A percentile compares a stretch with the other conserved stretches of the same genome.
These are phyloP conservation scores for Psilocybe cubensis DNA, from an alignment of 768 basidiomycete genomes.

Conservation along the genomic window DNA sequence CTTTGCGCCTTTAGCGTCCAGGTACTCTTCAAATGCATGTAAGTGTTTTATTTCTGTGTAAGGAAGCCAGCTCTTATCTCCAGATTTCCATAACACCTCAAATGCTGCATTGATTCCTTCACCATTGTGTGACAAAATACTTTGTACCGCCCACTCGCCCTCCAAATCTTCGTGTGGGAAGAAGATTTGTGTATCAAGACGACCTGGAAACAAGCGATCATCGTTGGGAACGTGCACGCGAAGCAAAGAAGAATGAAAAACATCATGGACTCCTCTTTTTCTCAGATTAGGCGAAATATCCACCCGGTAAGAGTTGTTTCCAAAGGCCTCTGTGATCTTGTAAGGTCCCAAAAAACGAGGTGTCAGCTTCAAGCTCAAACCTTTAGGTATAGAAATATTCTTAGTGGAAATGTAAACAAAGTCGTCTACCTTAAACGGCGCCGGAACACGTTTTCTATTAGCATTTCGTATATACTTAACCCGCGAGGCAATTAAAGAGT, in stretches of 20 bases:
- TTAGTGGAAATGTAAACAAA: slow-evolving; percentile 26
- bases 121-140: slow-evolving; percentile 26
- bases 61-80: slow-evolving; percentile 36
- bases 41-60: slow-evolving; percentile 9
- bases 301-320: slow-evolving; percentile 18
- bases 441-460: slow-evolving; percentile 22
- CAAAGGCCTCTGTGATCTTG: slow-evolving; percentile 15
- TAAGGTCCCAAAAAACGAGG: slow-evolving; percentile 29
- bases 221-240: slow-evolving; percentile 37
- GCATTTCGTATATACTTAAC: slow-evolving; percentile 30
- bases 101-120: slow-evolving; percentile 20
- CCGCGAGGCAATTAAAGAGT: slow-evolving; percentile 33
- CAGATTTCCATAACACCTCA: slow-evolving; percentile 31
- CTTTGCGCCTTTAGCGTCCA: slow-evolving; percentile 1
- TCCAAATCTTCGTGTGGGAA: slow-evolving; percentile 13
- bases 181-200: slow-evolving; percentile 22
- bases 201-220: slow-evolving; percentile 35
- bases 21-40: not conserved
- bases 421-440: slow-evolving; percentile 19
- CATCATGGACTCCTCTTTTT: slow-evolving; percentile 19
- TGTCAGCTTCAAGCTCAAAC: slow-evolving; percentile 22
- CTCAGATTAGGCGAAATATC: slow-evolving; percentile 17
- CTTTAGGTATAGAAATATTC: slow-evolving; percentile 21
- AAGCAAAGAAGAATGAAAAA: slow-evolving; percentile 35
- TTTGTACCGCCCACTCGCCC: slow-evolving; percentile 30